phyloP scores from a whole-genome alignment of 331 rosid genomes.

The Pyrus hybrid region DNA sequence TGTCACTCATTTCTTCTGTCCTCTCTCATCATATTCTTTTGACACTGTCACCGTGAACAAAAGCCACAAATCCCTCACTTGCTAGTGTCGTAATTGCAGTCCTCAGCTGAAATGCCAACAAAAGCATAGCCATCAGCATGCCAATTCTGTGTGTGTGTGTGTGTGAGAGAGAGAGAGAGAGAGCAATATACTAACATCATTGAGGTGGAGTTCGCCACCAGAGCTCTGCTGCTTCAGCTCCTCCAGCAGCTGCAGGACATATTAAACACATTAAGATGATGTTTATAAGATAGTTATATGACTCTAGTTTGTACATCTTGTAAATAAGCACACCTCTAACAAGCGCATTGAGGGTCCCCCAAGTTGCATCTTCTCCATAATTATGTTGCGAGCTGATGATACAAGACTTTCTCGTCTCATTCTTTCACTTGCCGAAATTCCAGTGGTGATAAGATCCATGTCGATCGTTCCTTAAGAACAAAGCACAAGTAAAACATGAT shows the following conservation, averaged over 20 bases:
- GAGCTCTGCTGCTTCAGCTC: slow-evolving; percentile 74
- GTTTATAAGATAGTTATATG: neutral
- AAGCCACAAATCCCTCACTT: slow-evolving; percentile 64
- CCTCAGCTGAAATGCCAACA: slow-evolving; percentile 52
- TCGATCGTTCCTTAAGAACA: slow-evolving; percentile 70
- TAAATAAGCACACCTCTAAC: slow-evolving; percentile 45
- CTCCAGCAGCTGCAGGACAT: slow-evolving; percentile 57
- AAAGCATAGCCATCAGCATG: slow-evolving; percentile 7
- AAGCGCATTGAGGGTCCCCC: slow-evolving; percentile 90
- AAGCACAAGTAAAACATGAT: neutral
- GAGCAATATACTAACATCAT: slow-evolving; percentile 37
- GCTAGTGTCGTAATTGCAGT: slow-evolving; percentile 59
- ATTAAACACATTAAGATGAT: slow-evolving; percentile 7
- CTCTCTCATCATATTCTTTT: slow-evolving; percentile 44
- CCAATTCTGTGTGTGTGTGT: neutral
- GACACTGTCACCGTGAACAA: slow-evolving; percentile 60
- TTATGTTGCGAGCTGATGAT: slow-evolving; percentile 53
- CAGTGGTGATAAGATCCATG: slow-evolving; percentile 94
- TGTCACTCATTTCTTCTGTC: neutral
- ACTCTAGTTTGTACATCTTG: neutral
- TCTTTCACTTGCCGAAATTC: slow-evolving; percentile 93
- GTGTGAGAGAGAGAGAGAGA: neutral
- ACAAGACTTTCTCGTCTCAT: slow-evolving; percentile 67
- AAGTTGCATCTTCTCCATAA: slow-evolving; percentile 89
- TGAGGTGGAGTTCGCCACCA: slow-evolving; percentile 49